Percentiles rank a stretch among this genome's conserved stretches.
phyloP scores from a whole-genome alignment of 2,329 filamentous ascomycete species.

The Microdochium trichocladiopsis region DNA sequence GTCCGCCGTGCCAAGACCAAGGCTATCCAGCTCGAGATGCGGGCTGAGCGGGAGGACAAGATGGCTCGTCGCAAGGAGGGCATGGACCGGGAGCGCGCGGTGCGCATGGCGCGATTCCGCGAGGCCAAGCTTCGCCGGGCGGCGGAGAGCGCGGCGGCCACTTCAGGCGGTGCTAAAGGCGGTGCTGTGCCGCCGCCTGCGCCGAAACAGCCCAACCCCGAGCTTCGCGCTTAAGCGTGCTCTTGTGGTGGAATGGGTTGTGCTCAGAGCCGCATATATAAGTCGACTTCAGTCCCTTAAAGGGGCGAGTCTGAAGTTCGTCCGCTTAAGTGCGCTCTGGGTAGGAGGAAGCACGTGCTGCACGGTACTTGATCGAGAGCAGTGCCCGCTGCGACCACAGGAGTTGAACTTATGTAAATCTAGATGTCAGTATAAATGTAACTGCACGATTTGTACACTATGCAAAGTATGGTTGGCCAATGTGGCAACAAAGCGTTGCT shows the following conservation, averaged over 20 bases:
- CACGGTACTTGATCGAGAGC: no score
- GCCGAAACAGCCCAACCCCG: neutral
- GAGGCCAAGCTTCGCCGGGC: constrained; percentile 13
- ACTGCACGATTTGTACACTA: neutral
- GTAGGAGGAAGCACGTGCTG: no score
- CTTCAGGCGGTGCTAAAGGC: neutral
- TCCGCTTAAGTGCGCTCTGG: no score
- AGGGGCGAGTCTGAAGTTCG: no score
- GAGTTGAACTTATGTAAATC: neutral
- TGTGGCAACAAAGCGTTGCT: neutral
- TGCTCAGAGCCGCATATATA: no score
- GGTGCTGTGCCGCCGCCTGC: neutral
- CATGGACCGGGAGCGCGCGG: constrained; percentile 15
- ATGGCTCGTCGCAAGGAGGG: constrained; percentile 20
- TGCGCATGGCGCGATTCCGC: constrained; percentile 10
- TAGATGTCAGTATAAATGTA: neutral
- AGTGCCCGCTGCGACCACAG: no score
- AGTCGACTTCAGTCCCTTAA: no score
- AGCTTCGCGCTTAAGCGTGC: neutral
- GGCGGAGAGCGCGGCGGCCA: constrained; percentile 2
- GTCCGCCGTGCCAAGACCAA: constrained; percentile 35
- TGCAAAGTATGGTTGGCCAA: neutral
- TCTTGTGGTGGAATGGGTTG: no score
- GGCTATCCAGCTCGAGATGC: constrained; percentile 20
- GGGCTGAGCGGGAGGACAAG: constrained; percentile 19